A percentile compares a stretch with the other conserved stretches of the same genome.
Evolutionary conservation across 257 asterid species (phyloP).

Genomic region (Fraxinus pennsylvanica): DNA sequence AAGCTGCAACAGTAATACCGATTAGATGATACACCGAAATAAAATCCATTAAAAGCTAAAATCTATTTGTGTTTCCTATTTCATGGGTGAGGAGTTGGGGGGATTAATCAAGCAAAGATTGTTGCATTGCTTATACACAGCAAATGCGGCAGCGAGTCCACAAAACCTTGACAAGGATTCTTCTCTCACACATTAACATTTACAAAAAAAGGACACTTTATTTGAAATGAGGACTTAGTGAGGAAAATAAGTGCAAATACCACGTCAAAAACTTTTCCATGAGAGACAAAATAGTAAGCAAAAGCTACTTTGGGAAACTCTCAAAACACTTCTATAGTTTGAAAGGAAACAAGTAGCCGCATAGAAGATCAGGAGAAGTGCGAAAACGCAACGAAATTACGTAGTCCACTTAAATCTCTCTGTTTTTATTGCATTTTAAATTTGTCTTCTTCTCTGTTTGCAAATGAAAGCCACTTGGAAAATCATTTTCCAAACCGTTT

Average conservation of each 20-base stretch:
- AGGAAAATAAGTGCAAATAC: not conserved
- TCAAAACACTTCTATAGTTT: too few relatives aligned
- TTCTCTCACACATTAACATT: not conserved
- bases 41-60: not conserved
- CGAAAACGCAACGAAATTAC: not conserved
- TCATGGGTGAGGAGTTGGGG: not conserved
- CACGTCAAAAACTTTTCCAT: not conserved
- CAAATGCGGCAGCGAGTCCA: not conserved
- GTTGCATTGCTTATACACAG: not conserved
- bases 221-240: not conserved
- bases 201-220: not conserved
- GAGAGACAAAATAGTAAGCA: not conserved
- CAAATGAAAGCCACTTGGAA: not conserved
- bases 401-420: not conserved
- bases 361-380: not conserved
- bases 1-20: constrained; percentile 60
- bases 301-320: not conserved
- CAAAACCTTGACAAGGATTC: not conserved
- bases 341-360: not conserved
- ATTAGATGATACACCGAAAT: constrained; percentile 21
- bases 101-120: not conserved
- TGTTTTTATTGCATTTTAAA: not conserved
- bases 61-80: not conserved
- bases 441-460: not conserved
- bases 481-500: not conserved